Base-by-base conservation (phyloP, 2,329 filamentous ascomycete species). In the Apiospora marii region DNA sequence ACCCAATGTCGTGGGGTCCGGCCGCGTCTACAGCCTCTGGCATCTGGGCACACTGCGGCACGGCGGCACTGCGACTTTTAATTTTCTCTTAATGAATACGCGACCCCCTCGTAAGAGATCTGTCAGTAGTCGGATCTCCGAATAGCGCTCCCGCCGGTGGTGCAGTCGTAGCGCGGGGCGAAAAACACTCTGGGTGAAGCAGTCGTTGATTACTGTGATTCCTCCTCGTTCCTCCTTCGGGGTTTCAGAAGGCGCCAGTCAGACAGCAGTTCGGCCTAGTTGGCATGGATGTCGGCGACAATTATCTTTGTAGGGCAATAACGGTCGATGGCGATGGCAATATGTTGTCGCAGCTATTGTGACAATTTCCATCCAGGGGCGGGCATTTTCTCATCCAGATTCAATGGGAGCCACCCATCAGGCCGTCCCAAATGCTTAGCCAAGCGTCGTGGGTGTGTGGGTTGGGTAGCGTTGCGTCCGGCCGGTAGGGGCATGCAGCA, bases 371-470 rank as follows among this genome's bases (percentile, higher is more conserved):
- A 64, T 64, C 58, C 30, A 64, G 58, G 58, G 19, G 34, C 34
- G 58, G 58, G 30, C 34, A 1, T 64, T 64, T 64, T 41, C 34
- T 37, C 34, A 64, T 30, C 16, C 34, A 41, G 58, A 64, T 41
- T 64, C 58, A 13, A 22, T 41, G 58, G 58, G 34, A 64, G 22
- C 58, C 58, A 64, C 22, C 58, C 58, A n/a, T 64, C 34, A 64
- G 58, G 58, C 34, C 58, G 58, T 41, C 34, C 58, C 30, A 41
- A 64, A 41, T 64, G 58, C 58, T 64, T 64, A 64, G 58, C 58
- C 34, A 41, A 41, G 58, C 37, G 22, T 41, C 30, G 58, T 24
- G 53, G 49, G 58, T 64, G 58, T 34, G 58, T 64, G n/a, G 53
- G 49, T 19, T 64, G 58, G 58, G 58, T 64, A 64, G 41, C 58